Evolutionary conservation across 176 grass and related monocot species (phyloP), one percentile per base, ranked within the genome.

Genomic region (Zoysia pacifica): DNA sequence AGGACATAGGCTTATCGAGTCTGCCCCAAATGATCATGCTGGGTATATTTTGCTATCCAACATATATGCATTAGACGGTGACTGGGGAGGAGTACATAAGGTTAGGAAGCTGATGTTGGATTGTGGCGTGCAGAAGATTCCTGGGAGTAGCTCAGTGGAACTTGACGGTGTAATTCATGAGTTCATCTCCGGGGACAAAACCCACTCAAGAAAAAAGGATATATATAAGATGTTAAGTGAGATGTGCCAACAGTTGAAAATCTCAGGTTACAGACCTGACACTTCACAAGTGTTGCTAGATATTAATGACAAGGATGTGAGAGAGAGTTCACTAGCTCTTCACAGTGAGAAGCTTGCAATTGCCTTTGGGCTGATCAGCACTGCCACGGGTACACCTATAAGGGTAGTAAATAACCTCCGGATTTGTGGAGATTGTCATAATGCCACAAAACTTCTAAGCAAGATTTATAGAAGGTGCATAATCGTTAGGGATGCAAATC

Each of bases 271-370:
- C 82, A 79, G 61, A 44, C 69, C 83, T 69, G 83, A 94, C 49
- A 94, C 81, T 40, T 90, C 86, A 39, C 76, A 83, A 53, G 83
- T 94, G n/a, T 76, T 89, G 65, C 86, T 94, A 72, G 84, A 94
- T 77, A 91, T 91, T 67, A 73, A 89, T 49, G 89, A 89, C 62
- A 74, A 91, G 65, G 89, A 85, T 73, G 73, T 84, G 64, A 94
- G 87, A 79, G 81, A 94, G 81, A 94, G 73, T 36, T 86, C 84
- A 12, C 76, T 94, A 65, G 84, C 86, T 62, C 75, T 89, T 82
- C 89, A 94, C 47, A 94, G 86, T 2, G 89, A 94, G 78, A 94
- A 87, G 87, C 83, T 91, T 67, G 92, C 92, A 11, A 76, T 94
- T 76, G 83, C 89, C 56, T 94, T 91, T 79, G 89, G 92, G 16